Percentiles rank a stretch among this genome's conserved stretches.
phyloP scores from a whole-genome alignment of 2,329 filamentous ascomycete genomes.

The Pseudogymnoascus sp. region DNA sequence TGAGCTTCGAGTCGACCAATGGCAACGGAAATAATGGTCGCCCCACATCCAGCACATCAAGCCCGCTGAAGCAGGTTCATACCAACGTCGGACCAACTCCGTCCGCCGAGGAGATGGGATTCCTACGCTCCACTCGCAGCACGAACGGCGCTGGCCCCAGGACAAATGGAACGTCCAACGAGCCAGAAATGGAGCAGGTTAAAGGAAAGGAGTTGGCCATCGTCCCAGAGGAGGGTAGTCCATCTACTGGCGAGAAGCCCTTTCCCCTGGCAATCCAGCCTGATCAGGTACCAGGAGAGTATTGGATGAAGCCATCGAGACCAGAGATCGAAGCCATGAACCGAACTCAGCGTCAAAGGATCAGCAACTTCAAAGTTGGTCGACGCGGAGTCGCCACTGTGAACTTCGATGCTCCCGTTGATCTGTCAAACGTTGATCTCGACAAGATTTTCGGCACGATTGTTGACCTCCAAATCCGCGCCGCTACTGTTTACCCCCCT shows the following conservation, averaged over 20 bases:
- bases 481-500: slow-evolving; percentile 75
- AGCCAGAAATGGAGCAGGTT: slow-evolving; percentile 63
- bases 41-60: slow-evolving; percentile 35
- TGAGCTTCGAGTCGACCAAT: slow-evolving; percentile 77
- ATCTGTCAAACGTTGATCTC: slow-evolving; percentile 70
- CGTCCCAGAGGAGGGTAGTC: slow-evolving; percentile 58
- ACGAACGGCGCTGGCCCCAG: slow-evolving; percentile 39
- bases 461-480: slow-evolving; percentile 68
- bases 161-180: slow-evolving; percentile 30
- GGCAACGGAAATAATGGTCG: slow-evolving; percentile 38
- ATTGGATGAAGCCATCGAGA: slow-evolving; percentile 76
- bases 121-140: slow-evolving; percentile 44
- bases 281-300: slow-evolving; percentile 53
- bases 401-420: slow-evolving; percentile 72
- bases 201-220: slow-evolving; percentile 70
- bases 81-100: slow-evolving; percentile 43
- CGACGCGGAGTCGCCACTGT: slow-evolving; percentile 76
- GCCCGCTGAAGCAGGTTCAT: slow-evolving; percentile 26
- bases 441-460: slow-evolving; percentile 74
- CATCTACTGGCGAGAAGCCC: slow-evolving; percentile 11
- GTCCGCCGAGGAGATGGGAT: slow-evolving; percentile 51
- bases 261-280: slow-evolving; percentile 14
- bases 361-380: slow-evolving; percentile 72
- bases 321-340: slow-evolving; percentile 74
- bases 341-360: slow-evolving; percentile 66